phyloP scores from a whole-genome alignment of 345 rosid species.

The Hypericum perforatum region DNA sequence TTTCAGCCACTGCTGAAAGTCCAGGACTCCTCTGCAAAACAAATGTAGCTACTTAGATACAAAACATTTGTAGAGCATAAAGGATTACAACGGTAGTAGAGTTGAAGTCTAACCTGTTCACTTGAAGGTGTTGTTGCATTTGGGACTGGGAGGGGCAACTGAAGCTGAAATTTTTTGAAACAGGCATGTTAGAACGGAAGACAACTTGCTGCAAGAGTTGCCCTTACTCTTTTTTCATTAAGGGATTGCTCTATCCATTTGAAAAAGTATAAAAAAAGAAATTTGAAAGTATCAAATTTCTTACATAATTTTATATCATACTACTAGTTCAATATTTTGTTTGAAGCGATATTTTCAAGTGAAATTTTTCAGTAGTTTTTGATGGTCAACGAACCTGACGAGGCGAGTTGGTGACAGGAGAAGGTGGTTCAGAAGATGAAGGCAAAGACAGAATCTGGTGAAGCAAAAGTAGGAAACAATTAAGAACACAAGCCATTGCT shows the following conservation, averaged over 20 bases:
- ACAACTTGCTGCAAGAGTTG: background rate
- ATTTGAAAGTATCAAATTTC: too few species aligned
- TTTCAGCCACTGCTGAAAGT: slow-evolving; percentile 17
- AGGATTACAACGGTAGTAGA: background rate
- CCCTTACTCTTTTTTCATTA: background rate
- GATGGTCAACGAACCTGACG: slow-evolving; percentile 34
- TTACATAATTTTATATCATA: background rate
- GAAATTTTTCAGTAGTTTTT: background rate
- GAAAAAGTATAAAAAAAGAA: too few species aligned
- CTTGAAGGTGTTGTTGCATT: slow-evolving; percentile 24
- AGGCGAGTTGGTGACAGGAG: slow-evolving; percentile 34
- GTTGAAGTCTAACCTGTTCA: slow-evolving; percentile 28
- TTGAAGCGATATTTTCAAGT: background rate
- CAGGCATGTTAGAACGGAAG: background rate
- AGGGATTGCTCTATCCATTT: background rate
- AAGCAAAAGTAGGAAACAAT: slow-evolving; percentile 13
- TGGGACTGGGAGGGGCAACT: slow-evolving; percentile 10
- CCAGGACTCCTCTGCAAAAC: slow-evolving; percentile 38
- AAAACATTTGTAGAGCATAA: background rate
- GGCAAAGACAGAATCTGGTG: slow-evolving; percentile 44
- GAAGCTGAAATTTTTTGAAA: slow-evolving; percentile 22
- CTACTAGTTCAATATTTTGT: background rate
- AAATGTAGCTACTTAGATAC: slow-evolving; percentile 3
- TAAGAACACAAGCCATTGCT: slow-evolving; percentile 1
- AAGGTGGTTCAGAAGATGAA: slow-evolving; percentile 32